Evolutionary conservation across 495 filamentous ascomycete genomes (phyloP).

Genomic region (Penicillium mononematosum): DNA sequence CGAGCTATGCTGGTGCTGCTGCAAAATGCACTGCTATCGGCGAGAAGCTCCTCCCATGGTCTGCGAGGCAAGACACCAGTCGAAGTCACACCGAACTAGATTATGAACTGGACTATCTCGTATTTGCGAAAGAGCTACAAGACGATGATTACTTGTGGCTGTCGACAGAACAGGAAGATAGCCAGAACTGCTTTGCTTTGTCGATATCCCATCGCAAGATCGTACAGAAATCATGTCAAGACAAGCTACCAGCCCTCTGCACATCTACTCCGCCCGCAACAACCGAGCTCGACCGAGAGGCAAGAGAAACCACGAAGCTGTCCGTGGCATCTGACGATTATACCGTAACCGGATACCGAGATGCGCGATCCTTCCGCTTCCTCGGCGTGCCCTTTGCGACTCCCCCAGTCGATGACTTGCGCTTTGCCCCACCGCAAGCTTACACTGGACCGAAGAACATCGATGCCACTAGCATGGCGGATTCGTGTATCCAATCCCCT

Average conservation of each 20-base stretch:
- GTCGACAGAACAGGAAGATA: background rate
- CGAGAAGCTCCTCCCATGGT: constrained; percentile 23
- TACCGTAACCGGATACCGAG: constrained; percentile 44
- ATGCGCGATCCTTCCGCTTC: constrained; percentile 55
- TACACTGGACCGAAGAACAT: constrained; percentile 39
- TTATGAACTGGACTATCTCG: constrained; percentile 28
- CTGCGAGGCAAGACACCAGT: constrained; percentile 2
- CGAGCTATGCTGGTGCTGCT: constrained; percentile 16
- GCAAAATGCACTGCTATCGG: constrained; percentile 26
- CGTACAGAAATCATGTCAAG: constrained; percentile 14
- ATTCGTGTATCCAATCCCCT: constrained; percentile 43
- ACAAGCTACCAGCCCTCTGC: constrained; percentile 26
- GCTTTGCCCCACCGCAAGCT: constrained; percentile 46
- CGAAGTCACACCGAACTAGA: constrained; percentile 14
- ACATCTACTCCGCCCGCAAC: constrained; percentile 29
- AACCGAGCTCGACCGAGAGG: constrained; percentile 20
- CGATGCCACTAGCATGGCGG: constrained; percentile 41
- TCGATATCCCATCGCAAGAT: constrained; percentile 14
- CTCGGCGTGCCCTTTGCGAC: constrained; percentile 52
- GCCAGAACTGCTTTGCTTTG: constrained; percentile 18
- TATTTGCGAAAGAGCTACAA: constrained; percentile 19
- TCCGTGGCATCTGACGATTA: constrained; percentile 28
- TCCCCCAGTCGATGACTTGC: constrained; percentile 33
- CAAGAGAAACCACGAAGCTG: constrained; percentile 31
- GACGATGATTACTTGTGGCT: constrained; percentile 23